phyloP scores from a whole-genome alignment of 1,139 yeast genomes.

The Wickerhamomyces sp. region DNA sequence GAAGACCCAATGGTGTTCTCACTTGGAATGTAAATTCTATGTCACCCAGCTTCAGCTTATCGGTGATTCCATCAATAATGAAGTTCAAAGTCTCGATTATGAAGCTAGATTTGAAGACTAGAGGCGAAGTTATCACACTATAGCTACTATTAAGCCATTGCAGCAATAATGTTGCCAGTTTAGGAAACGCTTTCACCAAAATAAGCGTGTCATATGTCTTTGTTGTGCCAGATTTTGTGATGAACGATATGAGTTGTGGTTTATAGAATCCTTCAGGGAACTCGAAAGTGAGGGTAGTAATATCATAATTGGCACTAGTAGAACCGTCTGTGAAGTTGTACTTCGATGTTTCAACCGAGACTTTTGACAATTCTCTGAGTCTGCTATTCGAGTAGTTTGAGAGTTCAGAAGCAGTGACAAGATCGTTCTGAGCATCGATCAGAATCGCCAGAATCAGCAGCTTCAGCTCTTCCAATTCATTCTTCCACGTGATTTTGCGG shows the following conservation, averaged over 20 bases:
- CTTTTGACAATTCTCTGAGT: constrained; percentile 12
- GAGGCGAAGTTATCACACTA: constrained; percentile 22
- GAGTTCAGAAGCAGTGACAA: constrained; percentile 15
- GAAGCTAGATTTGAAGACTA: constrained; percentile 19
- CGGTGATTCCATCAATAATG: constrained; percentile 16
- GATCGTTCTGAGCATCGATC: constrained; percentile 19
- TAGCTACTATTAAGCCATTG: constrained; percentile 25
- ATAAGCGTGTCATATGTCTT: constrained; percentile 15
- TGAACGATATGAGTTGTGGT: constrained; percentile 16
- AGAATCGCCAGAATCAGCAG: constrained; percentile 19
- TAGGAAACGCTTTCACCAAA: constrained; percentile 14
- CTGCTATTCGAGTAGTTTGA: constrained; percentile 13
- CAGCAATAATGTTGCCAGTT: constrained; percentile 12
- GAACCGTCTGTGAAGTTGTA: constrained; percentile 3
- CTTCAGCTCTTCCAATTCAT: constrained; percentile 9
- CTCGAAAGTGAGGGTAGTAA: constrained; percentile 7
- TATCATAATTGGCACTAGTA: constrained; percentile 1
- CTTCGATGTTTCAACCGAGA: constrained; percentile 5
- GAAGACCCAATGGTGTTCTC: constrained; percentile 8
- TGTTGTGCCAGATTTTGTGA: constrained; percentile 2
- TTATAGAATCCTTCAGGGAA: constrained; percentile 19
- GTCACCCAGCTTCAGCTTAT: constrained; percentile 18
- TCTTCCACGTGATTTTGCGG: constrained; percentile 6
- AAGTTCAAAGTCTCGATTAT: constrained; percentile 23
- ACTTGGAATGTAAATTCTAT: constrained; percentile 18